Evolutionary conservation across 2,329 filamentous ascomycete species (phyloP).

Genomic region (Catunica adiposa): DNA sequence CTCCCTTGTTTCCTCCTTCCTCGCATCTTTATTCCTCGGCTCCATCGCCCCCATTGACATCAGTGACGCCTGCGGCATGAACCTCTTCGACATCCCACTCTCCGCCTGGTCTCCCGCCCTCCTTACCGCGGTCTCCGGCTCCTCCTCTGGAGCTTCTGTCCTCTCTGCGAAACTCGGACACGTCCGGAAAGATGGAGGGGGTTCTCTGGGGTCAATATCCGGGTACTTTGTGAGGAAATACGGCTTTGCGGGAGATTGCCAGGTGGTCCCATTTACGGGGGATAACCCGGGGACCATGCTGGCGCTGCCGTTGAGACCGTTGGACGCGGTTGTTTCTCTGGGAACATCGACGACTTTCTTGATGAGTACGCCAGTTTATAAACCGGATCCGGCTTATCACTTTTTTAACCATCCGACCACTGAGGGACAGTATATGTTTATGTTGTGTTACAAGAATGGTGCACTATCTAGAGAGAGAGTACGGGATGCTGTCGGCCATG

Average conservation of each 20-base stretch:
- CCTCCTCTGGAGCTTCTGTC: slow-evolving; percentile 34
- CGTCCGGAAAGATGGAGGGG: slow-evolving; percentile 65
- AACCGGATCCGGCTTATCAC: slow-evolving; percentile 79
- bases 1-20: slow-evolving; percentile 86
- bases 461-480: slow-evolving; percentile 82
- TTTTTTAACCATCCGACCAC: slow-evolving; percentile 98
- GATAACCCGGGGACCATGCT: slow-evolving; percentile 95
- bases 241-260: slow-evolving; percentile 59
- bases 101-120: slow-evolving; percentile 60
- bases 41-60: slow-evolving; percentile 79
- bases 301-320: slow-evolving; percentile 66
- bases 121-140: slow-evolving; percentile 57
- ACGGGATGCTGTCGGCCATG: slow-evolving; percentile 50
- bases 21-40: slow-evolving; percentile 80
- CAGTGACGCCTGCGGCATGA: slow-evolving; percentile 90
- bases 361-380: slow-evolving; percentile 88
- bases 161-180: slow-evolving; percentile 65
- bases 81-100: slow-evolving; percentile 75
- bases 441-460: slow-evolving; percentile 99
- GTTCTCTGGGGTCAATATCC: slow-evolving; percentile 57
- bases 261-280: slow-evolving; percentile 74
- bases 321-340: slow-evolving; percentile 86
- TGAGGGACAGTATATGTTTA: slow-evolving; percentile 91
- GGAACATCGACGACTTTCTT: slow-evolving; percentile 95
- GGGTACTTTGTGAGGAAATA: slow-evolving; percentile 65